Percentiles rank a stretch among this genome's conserved stretches.
These are phyloP conservation scores for Naganishia randhawae DNA, from an alignment of 768 basidiomycete genomes.

Conservation along the genomic window DNA sequence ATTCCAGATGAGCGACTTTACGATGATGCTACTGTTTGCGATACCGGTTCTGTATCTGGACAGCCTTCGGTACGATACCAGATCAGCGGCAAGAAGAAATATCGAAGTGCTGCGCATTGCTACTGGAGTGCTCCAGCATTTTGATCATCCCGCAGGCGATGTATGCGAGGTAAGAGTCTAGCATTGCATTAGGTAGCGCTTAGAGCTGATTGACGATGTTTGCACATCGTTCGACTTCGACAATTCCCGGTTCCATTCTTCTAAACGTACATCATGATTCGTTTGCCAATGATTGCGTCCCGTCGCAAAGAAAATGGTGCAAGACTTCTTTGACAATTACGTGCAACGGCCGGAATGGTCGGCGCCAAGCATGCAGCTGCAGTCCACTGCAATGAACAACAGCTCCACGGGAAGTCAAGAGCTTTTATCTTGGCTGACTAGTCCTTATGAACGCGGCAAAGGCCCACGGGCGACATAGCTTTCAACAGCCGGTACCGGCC, in stretches of 20 bases:
- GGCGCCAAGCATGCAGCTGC: conserved; percentile 9
- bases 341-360: conserved; percentile 14
- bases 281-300: background rate
- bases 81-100: background rate
- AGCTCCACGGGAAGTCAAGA: background rate
- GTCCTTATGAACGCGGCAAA: conserved; percentile 2
- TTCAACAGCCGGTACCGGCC: background rate
- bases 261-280: background rate
- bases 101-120: background rate
- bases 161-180: conserved; percentile 13
- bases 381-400: background rate
- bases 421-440: conserved; percentile 12
- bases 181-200: background rate
- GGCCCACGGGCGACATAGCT: background rate
- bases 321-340: conserved; percentile 15
- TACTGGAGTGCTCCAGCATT: conserved; percentile 15
- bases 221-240: background rate
- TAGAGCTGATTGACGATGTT: background rate
- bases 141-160: conserved; percentile 22
- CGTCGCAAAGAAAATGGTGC: background rate
- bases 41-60: conserved; percentile 25
- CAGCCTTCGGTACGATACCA: conserved; percentile 13
- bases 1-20: conserved; percentile 19
- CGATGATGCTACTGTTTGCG: conserved; percentile 21
- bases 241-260: background rate